These are phyloP conservation scores for Cyanodermella asteris DNA, from an alignment of 2,329 filamentous ascomycete species.

Conservation along the genomic window DNA sequence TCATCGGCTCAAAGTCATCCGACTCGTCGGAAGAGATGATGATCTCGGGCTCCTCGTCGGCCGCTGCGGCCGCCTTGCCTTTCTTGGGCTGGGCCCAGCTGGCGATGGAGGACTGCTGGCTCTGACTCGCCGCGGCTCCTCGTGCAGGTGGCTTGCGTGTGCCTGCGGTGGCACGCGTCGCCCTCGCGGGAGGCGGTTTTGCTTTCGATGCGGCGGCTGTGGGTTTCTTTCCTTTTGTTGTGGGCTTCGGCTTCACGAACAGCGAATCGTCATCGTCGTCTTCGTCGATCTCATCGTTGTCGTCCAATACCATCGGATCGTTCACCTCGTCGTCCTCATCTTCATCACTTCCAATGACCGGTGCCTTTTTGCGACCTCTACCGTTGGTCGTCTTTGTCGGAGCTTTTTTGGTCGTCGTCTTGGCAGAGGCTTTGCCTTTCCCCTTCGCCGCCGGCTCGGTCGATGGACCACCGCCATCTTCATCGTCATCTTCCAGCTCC, in stretches of 20 bases:
- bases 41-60: slow-evolving; percentile 15
- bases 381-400: slow-evolving; percentile 6
- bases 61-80: slow-evolving; percentile 10
- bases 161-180: slow-evolving; percentile 3
- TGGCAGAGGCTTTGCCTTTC: slow-evolving; percentile 8
- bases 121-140: slow-evolving; percentile 6
- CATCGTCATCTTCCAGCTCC: slow-evolving; percentile 19
- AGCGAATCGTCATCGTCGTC: slow-evolving; percentile 15
- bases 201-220: slow-evolving; percentile 6
- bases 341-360: slow-evolving; percentile 8
- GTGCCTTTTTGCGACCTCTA: slow-evolving; percentile 7
- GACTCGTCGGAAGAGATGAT: slow-evolving; percentile 16
- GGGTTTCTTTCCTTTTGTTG: slow-evolving; percentile 12
- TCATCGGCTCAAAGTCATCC: slow-evolving; percentile 24
- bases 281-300: slow-evolving; percentile 13
- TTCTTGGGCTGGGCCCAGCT: slow-evolving; percentile 15
- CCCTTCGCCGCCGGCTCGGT: slow-evolving; percentile 17
- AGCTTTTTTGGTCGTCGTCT: slow-evolving; percentile 12
- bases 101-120: slow-evolving; percentile 18
- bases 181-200: slow-evolving; percentile 2
- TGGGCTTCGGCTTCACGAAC: slow-evolving; percentile 18
- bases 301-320: slow-evolving; percentile 5
- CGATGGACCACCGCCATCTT: slow-evolving; percentile 23
- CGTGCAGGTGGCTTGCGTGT: slow-evolving; percentile 6
- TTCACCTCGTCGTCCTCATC: slow-evolving; percentile 7